Conservation (phyloP, 1,284 basidiomycete species). For the Tausonia pullulans region DNA sequence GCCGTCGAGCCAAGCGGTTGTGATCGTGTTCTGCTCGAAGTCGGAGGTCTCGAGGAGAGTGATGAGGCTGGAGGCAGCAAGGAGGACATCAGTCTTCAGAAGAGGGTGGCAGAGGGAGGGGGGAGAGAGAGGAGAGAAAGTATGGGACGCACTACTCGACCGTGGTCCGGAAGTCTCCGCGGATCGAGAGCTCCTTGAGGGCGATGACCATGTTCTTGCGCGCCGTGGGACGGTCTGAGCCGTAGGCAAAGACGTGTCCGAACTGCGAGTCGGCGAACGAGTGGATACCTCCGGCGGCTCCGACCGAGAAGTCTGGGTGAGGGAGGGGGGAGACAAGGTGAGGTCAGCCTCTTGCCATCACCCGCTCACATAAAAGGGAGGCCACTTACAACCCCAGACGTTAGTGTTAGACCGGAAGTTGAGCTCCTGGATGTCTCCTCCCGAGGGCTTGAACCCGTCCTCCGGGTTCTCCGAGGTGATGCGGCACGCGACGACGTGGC, state of each 20-base stretch:
- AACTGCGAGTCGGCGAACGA: slow-evolving; percentile 92
- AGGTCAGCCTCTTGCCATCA: background rate
- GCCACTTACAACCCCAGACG: slow-evolving; percentile 69
- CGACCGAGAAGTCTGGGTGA: slow-evolving; percentile 76
- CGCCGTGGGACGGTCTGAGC: slow-evolving; percentile 87
- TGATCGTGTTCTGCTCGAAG: slow-evolving; percentile 94
- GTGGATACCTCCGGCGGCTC: slow-evolving; percentile 87
- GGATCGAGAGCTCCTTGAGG: slow-evolving; percentile 94
- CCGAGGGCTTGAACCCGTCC: slow-evolving; percentile 99
- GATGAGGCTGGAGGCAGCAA: slow-evolving; percentile 48
- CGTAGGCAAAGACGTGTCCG: slow-evolving; percentile 98
- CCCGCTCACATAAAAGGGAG: background rate
- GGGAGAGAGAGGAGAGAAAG: background rate
- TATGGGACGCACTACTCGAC: slow-evolving; percentile 60
- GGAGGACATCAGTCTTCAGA: slow-evolving; percentile 15
- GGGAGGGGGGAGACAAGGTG: slow-evolving; percentile 12
- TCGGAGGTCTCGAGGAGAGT: slow-evolving; percentile 93
- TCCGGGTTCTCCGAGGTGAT: slow-evolving; percentile 99
- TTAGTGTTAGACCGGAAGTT: slow-evolving; percentile 99
- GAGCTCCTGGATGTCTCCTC: slow-evolving; percentile 90
- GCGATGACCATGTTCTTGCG: slow-evolving; percentile 99
- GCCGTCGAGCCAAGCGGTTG: slow-evolving; percentile 97
- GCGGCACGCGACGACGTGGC: slow-evolving; percentile 97
- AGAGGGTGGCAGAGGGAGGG: slow-evolving; percentile 18
- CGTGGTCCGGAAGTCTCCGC: slow-evolving; percentile 96